Evolutionary conservation across 805 yeast species (phyloP).

Genomic region (Zygosaccharomyces bailii): DNA sequence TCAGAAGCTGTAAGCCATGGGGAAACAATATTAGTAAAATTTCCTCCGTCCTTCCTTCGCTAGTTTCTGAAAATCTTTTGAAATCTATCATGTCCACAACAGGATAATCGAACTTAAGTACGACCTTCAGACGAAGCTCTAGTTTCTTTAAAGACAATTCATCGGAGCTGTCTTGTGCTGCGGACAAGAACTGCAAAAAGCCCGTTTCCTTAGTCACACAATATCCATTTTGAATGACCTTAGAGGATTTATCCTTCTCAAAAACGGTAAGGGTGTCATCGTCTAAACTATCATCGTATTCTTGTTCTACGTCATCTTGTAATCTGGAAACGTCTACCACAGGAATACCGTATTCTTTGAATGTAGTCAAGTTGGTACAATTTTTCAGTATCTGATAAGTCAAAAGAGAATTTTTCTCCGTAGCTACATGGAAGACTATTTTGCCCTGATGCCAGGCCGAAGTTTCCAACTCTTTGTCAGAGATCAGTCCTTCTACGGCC

Average conservation of each 20-base stretch:
- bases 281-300: slow-evolving; percentile 25
- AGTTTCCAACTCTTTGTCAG: slow-evolving; percentile 13
- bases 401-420: slow-evolving; percentile 30
- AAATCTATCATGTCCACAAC: slow-evolving; percentile 30
- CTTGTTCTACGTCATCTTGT: slow-evolving; percentile 19
- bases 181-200: slow-evolving; percentile 26
- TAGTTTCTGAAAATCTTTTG: slow-evolving; percentile 19
- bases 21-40: slow-evolving; percentile 28
- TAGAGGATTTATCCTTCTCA: slow-evolving; percentile 29
- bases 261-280: slow-evolving; percentile 34
- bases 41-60: slow-evolving; percentile 23
- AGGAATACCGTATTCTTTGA: slow-evolving; percentile 34
- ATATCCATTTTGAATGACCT: slow-evolving; percentile 36
- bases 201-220: slow-evolving; percentile 31
- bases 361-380: slow-evolving; percentile 20
- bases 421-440: slow-evolving; percentile 29
- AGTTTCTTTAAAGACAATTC: slow-evolving; percentile 33
- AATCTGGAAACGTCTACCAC: slow-evolving; percentile 16
- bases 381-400: slow-evolving; percentile 31
- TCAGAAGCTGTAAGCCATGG: slow-evolving; percentile 32
- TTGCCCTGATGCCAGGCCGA: slow-evolving; percentile 22
- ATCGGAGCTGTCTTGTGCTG: slow-evolving; percentile 22
- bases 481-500: slow-evolving; percentile 22
- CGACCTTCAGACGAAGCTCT: slow-evolving; percentile 32
- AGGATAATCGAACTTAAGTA: slow-evolving; percentile 33